Base-by-base conservation (phyloP, 352 stramenopile species). In the Elongisporangium prolatum region DNA sequence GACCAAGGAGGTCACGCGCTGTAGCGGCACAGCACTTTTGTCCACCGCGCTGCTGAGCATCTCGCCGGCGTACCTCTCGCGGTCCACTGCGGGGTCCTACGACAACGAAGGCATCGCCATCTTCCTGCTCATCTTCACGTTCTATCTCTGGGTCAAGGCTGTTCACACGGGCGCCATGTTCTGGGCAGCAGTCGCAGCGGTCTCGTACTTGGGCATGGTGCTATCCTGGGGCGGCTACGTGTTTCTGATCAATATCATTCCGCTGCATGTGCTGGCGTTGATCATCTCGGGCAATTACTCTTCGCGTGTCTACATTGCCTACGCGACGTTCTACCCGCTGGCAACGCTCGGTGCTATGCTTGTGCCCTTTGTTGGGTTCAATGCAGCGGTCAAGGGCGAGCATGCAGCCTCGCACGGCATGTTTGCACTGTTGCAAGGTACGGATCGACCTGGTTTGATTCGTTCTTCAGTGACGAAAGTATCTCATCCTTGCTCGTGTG, bases 221-320 rank as follows among this genome's bases (percentile, higher is more conserved):
- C 78, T 97, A 6, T 95, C 95, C 1, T 99, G 97, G 97, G 97
- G 97, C 64, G 97, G 97, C 54, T 99, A 99, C 72, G 94, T 99
- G 25, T 99, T 99, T 77, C 98, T 99, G 50, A 90, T 99, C 71
- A 99, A 99, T 74, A 82, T 99, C 47, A 87, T 99, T 40, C 97
- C 95, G 25, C 89, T 98, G 21, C 95, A 99, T 71, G 91, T 97
- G 16, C 72, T 98, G 8, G 67, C 77, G 40, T 68, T 99, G 21
- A 73, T 99, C 13, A 55, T 98, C 3, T 75, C 88, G 13, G 95
- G 95, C 8, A 77, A 87, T 21, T 97, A 96, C 68, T 97, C 92
- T 6, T 71, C 84, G n/a, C 87, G 91, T 17, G 51, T 99, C 0
- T 98, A 99, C 77, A 77, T 95, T 20, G 92, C 97, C 3, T 99